These are phyloP conservation scores for Xylaria curta DNA, from an alignment of 495 filamentous ascomycete species.

Conservation along the genomic window DNA sequence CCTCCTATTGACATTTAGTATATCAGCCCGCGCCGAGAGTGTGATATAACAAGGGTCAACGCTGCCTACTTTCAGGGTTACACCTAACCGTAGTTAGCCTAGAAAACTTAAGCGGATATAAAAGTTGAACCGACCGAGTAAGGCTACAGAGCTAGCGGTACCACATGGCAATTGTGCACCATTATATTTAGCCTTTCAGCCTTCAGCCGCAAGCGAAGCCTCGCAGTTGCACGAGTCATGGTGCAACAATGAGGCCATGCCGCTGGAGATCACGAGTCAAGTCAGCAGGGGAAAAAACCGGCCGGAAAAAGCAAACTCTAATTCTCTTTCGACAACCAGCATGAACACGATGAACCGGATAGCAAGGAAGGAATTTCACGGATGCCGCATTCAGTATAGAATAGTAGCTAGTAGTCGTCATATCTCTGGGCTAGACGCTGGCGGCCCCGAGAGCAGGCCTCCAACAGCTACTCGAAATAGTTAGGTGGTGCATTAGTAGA, in stretches of 20 bases:
- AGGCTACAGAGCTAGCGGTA: slow-evolving; percentile 5
- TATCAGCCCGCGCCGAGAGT: neutral
- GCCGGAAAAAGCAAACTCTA: neutral
- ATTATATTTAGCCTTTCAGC: slow-evolving; percentile 6
- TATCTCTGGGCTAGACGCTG: neutral
- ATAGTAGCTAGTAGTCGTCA: neutral
- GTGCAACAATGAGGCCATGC: neutral
- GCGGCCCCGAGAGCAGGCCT: neutral
- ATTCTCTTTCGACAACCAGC: neutral
- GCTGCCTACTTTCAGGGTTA: neutral
- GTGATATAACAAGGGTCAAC: slow-evolving; percentile 12
- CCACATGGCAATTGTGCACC: neutral
- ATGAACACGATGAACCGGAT: neutral
- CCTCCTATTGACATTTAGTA: slow-evolving; percentile 8
- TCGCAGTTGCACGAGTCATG: neutral
- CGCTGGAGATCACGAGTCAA: neutral
- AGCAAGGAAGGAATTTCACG: neutral
- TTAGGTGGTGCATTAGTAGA: neutral
- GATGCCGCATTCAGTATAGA: neutral
- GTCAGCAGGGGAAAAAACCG: neutral
- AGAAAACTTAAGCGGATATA: neutral
- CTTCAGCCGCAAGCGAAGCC: neutral
- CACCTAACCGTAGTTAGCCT: neutral
- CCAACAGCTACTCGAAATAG: neutral
- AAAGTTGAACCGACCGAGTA: neutral